Evolutionary conservation across 2,329 filamentous ascomycete species (phyloP), one percentile per base, ranked within the genome.

Genomic region (Aspergillus sclerotialis): DNA sequence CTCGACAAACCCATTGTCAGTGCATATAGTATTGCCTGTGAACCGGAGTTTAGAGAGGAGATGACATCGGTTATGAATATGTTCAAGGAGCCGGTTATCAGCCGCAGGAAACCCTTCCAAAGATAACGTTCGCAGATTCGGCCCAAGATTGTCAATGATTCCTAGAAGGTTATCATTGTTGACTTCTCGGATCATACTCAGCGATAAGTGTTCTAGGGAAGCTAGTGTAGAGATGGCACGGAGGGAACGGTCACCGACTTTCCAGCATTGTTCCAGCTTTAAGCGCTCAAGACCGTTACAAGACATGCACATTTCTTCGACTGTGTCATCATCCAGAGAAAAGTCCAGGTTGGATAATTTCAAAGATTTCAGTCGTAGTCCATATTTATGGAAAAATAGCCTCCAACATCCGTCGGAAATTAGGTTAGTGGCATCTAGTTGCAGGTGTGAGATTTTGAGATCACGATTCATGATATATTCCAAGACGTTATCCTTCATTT

Each of bases 401-500:
- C 74, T 70, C 89, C 89, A 95, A 53, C 78, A 79, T 4, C 73
- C 67, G 40, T 92, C 80, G 7, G 82, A 80, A 11, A 96, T 68
- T 1, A 96, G 75, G 46, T 94, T 96, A 7, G 86, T 79, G 8
- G 87, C 85, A 43, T 92, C 82, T 0, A 96, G 71, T 43, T 87
- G 84, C 28, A 96, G 69, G 36, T 78, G 72, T 39, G 79, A 75
- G n/a, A 95, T 68, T 7, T 73, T 62, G 32, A 78, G 74, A 32
- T 83, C 73, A 30, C 85, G 83, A 36, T 79, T 78, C 13, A 85
- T 68, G 51, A 95, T 75, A 56, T 90, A 94, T 33, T 86, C 76
- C 60, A 95, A 73, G 27, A 88, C 83, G 25, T 72, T 70, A 50
- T 95, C 84, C 60, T 94, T 94, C 69, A 95, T 82, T 53, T 94